Base-by-base conservation (phyloP, 306 rosid genomes). In the Vigna reflexopilosa region DNA sequence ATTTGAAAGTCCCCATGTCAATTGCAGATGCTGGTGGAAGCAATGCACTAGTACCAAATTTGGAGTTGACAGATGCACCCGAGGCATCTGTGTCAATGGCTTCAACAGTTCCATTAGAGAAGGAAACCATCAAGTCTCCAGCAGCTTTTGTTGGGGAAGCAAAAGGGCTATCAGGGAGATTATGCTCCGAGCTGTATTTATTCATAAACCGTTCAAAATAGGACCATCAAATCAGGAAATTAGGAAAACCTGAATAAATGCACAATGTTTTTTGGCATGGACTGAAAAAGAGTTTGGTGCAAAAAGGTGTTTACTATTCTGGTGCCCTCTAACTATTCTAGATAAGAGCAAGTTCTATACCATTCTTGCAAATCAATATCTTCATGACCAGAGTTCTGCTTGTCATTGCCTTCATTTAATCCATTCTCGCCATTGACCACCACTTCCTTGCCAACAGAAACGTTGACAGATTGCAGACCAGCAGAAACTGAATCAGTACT, bases 91-190 rank as follows among this genome's bases (percentile, higher is more conserved):
- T 63, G 34, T 68, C 80, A 59, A 68, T 85, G 85, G 88, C 81
- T 76, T 87, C 97, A 32, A 36, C 77, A 15, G 86, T 47, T 20
- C 77, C 82, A 66, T 70, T 80, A 54, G 88, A 67, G 82, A 88
- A 89, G 72, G 87, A 78, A 42, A 87, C 71, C 79, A 85, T 30
- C 79, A 80, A 84, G 48, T 88, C 86, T 11, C 83, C 83, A 54
- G 83, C 85, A 26, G 86, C 93, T 84, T 95, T 95, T 9, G 94
- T 91, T 6, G 99, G 98, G 36, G 99, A 95, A 19, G 99, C 99
- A 79, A 95, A 95, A 34, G 96, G 99, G 81, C 96, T 93, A 77
- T 95, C 98, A 0, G 99, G 99, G 61, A 95, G 99, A 72, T 95
- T 95, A 71, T 93, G 97, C 86, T 93, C 99, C 90, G 91, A 93